phyloP scores from a whole-genome alignment of 306 rosid genomes.

The Vigna hirtella region DNA sequence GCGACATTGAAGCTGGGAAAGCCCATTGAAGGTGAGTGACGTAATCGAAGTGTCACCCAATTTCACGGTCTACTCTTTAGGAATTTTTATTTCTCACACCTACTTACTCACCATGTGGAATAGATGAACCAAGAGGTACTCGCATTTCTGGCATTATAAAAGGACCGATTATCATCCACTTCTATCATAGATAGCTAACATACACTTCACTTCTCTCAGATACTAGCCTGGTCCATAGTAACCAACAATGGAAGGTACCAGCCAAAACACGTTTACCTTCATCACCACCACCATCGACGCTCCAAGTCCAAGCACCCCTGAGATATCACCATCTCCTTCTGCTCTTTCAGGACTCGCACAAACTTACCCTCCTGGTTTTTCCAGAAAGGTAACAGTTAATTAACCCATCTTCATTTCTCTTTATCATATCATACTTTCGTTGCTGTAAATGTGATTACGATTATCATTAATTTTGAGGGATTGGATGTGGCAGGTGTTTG shows the following conservation, averaged over 20 bases:
- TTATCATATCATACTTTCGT: neutral
- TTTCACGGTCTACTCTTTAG: neutral
- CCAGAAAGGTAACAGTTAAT: slow-evolving; percentile 49
- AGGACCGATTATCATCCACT: neutral
- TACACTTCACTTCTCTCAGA: neutral
- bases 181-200: neutral
- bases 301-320: slow-evolving; percentile 33
- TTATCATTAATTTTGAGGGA: neutral
- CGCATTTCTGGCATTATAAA: neutral
- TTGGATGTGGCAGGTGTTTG: slow-evolving; percentile 57
- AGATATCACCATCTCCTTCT: neutral
- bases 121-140: neutral
- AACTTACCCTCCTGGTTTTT: slow-evolving; percentile 61
- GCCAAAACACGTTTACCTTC: slow-evolving; percentile 20
- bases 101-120: slow-evolving; percentile 13
- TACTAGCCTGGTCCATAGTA: neutral
- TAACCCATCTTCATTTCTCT: no score
- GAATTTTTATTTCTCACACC: neutral
- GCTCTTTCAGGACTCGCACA: slow-evolving; percentile 31
- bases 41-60: slow-evolving; percentile 4
- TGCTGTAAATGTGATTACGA: neutral
- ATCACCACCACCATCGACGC: slow-evolving; percentile 22
- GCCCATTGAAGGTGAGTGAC: neutral
- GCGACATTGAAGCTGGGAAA: neutral
- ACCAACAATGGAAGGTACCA: slow-evolving; percentile 38